Base-by-base conservation (phyloP, 345 rosid species). In the Sonneratia caseolaris region DNA sequence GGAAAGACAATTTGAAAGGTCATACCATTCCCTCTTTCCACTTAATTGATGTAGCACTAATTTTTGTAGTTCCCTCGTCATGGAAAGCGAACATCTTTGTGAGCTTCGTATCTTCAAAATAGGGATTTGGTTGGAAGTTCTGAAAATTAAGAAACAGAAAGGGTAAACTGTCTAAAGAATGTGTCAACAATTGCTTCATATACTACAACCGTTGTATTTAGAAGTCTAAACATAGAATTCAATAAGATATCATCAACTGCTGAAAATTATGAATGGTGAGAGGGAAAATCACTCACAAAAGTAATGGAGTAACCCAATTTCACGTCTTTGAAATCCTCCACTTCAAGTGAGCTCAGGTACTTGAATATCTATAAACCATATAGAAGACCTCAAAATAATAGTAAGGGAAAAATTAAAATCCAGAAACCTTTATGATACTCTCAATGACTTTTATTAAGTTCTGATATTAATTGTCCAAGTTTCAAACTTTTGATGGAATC, bases 21-120 rank as follows among this genome's bases (percentile, higher is more conserved):
- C 71, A 66, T 78, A 94, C 99, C 93, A 82, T 87, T 73, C 97
- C 97, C 75, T 87, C 93, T 74, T 92, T 94, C 97, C 99, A 94
- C 72, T 84, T 84, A 70, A 90, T 94, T 45, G 86, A 72, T 15
- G 99, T 91, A 22, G 93, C 86, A 68, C 88, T 78, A 74, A 90
- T 85, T 75, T 88, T 86, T 37, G 90, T 94, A 47, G 89, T 84
- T 42, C 91, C 97, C 79, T 95, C 99, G 71, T 91, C 99, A 16
- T 79, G 85, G 86, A 85, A 94, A 75, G 93, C 81, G 72, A 86
- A 90, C 2, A 89, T 85, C 84, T 94, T 92, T 8, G 87, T 88
- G 64, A 95, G 96, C 78, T 87, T 89, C 7, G 82, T 75, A 71
- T 95, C 88, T 69, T 95, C 99, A 76, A 92, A 95, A 78, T 77